Evolutionary conservation across 2,329 filamentous ascomycete species (phyloP).

Genomic region (Stagonosporopsis chrysanthemi): DNA sequence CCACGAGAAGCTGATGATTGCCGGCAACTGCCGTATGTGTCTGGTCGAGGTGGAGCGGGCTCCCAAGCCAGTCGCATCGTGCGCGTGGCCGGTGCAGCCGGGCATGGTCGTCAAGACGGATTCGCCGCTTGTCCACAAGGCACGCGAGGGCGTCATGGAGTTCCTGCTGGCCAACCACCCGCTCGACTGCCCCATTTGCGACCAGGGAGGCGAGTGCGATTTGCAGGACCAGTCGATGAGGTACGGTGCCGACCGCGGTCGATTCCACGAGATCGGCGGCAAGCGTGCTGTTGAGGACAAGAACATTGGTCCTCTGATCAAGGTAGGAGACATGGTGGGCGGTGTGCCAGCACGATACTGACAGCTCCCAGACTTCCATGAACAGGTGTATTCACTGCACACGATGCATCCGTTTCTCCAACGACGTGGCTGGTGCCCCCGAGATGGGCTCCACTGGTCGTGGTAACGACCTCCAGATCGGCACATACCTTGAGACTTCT

Average conservation of each 20-base stretch:
- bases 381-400: conserved; percentile 99
- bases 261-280: conserved; percentile 94
- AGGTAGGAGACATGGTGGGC: conserved; percentile 55
- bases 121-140: conserved; percentile 95
- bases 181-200: conserved; percentile 95
- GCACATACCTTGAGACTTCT: conserved; percentile 94
- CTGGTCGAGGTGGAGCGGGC: conserved; percentile 96
- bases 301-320: conserved; percentile 97
- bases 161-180: conserved; percentile 97
- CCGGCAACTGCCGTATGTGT: conserved; percentile 99
- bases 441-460: conserved; percentile 94
- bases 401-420: conserved; percentile 95
- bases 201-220: conserved; percentile 98
- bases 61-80: conserved; percentile 97
- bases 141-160: conserved; percentile 98
- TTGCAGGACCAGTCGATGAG: conserved; percentile 99
- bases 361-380: conserved; percentile 79
- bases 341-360: conserved; percentile 26
- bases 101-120: conserved; percentile 99
- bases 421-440: conserved; percentile 93
- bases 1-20: conserved; percentile 99
- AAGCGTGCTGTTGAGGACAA: conserved; percentile 99
- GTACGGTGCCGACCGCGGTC: conserved; percentile 93
- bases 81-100: conserved; percentile 97
- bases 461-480: conserved; percentile 97